These are phyloP conservation scores for Ascocoryne sarcoides DNA, from an alignment of 2,329 filamentous ascomycete genomes.

Conservation along the genomic window DNA sequence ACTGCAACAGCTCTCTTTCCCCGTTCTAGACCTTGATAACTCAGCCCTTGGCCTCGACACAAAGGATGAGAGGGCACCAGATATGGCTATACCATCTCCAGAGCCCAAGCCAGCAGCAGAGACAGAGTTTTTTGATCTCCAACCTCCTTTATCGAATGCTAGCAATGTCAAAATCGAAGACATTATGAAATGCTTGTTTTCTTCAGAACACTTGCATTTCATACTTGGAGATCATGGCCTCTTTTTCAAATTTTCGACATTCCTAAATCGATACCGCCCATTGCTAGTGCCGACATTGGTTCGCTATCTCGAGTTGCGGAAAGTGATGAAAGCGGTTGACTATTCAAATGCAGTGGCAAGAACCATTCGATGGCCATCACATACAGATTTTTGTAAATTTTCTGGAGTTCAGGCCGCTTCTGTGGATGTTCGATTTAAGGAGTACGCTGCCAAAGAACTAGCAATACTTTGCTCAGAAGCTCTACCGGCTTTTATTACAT, in stretches of 20 bases:
- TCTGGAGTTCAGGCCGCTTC: conserved; percentile 15
- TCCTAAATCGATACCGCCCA: conserved; percentile 16
- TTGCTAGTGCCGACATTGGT: conserved; percentile 16
- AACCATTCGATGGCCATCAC: conserved; percentile 19
- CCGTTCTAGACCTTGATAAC: background rate
- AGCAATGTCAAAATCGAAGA: conserved; percentile 10
- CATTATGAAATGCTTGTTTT: conserved; percentile 11
- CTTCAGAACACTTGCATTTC: conserved; percentile 14
- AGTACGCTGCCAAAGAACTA: conserved; percentile 18
- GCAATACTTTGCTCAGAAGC: conserved; percentile 40
- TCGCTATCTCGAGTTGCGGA: conserved; percentile 18
- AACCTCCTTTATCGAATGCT: background rate
- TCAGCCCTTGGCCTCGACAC: background rate
- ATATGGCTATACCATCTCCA: background rate
- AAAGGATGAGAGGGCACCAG: background rate
- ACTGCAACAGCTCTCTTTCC: background rate
- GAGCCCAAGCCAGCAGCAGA: background rate
- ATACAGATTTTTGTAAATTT: conserved; percentile 18
- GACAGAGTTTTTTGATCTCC: conserved; percentile 3
- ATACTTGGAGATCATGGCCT: conserved; percentile 15
- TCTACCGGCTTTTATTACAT: conserved; percentile 60
- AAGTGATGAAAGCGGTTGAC: conserved; percentile 21
- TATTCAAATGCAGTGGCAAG: conserved; percentile 18
- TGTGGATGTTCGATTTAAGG: conserved; percentile 16
- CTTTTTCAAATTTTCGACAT: conserved; percentile 15